A percentile compares a stretch with the other conserved stretches of the same genome.
Evolutionary conservation across 805 yeast genomes (phyloP).

Genomic region (Candida xyloterini): DNA sequence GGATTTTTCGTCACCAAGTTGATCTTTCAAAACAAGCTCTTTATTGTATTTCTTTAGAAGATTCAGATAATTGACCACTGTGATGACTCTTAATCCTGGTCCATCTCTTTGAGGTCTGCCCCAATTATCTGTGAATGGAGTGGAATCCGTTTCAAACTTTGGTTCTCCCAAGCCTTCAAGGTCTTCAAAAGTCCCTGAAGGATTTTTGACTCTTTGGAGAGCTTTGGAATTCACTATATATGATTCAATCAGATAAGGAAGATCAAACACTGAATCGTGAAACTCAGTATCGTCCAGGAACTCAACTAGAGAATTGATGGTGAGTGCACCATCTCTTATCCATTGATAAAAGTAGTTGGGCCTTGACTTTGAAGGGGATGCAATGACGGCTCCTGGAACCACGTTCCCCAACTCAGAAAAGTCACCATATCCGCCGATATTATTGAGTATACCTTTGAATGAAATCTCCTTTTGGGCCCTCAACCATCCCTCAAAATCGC

Average conservation of each 20-base stretch:
- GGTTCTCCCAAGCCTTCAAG: slow-evolving; percentile 83
- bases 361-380: slow-evolving; percentile 66
- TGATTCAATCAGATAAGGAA: slow-evolving; percentile 42
- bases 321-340: slow-evolving; percentile 87
- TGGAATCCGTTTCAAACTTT: slow-evolving; percentile 67
- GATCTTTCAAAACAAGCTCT: slow-evolving; percentile 26
- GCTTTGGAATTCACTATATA: slow-evolving; percentile 58
- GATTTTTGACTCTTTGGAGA: slow-evolving; percentile 66
- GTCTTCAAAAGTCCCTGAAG: slow-evolving; percentile 58
- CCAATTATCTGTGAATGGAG: slow-evolving; percentile 67
- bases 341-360: slow-evolving; percentile 91
- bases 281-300: slow-evolving; percentile 43
- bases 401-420: slow-evolving; percentile 37
- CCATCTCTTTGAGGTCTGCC: slow-evolving; percentile 97
- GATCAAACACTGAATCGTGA: slow-evolving; percentile 21
- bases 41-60: slow-evolving; percentile 35
- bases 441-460: slow-evolving; percentile 46
- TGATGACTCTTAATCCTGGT: slow-evolving; percentile 75
- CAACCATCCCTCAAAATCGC: slow-evolving; percentile 50
- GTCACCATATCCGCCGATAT: slow-evolving; percentile 51
- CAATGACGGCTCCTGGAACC: slow-evolving; percentile 70
- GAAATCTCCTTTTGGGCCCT: slow-evolving; percentile 39
- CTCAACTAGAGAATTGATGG: slow-evolving; percentile 62
- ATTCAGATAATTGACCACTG: slow-evolving; percentile 55
- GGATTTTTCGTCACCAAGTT: slow-evolving; percentile 31